These are phyloP conservation scores for Neonectria neomacrospora DNA, from an alignment of 2,329 filamentous ascomycete genomes.

Conservation along the genomic window DNA sequence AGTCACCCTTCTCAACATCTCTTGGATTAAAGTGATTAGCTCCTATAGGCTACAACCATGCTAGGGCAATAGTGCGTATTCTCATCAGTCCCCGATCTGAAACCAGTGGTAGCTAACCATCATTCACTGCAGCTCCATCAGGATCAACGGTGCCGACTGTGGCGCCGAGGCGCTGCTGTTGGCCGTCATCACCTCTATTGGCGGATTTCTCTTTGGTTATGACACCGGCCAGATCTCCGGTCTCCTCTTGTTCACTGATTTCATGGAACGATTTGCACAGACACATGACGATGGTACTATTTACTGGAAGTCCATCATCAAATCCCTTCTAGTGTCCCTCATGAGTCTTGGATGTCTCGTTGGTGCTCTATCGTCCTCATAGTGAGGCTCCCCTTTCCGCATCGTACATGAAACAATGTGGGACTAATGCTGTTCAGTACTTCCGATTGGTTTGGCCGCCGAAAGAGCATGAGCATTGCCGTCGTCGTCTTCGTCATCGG, in stretches of 20 bases:
- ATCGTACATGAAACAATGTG: not conserved
- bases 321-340: constrained; percentile 64
- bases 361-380: constrained; percentile 62
- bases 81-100: not conserved
- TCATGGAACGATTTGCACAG: constrained; percentile 61
- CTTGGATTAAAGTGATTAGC: not conserved
- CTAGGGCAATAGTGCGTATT: constrained; percentile 25
- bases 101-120: not conserved
- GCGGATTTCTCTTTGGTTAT: constrained; percentile 70
- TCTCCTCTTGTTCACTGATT: constrained; percentile 62
- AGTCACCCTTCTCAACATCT: constrained; percentile 1
- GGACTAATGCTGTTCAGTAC: constrained; percentile 46
- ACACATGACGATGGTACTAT: constrained; percentile 54
- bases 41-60: constrained; percentile 14
- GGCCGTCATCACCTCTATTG: constrained; percentile 64
- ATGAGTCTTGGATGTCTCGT: constrained; percentile 66
- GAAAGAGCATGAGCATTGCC: constrained; percentile 62
- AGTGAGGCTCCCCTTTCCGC: constrained; percentile 37
- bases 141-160: constrained; percentile 53
- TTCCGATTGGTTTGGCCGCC: constrained; percentile 66
- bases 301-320: constrained; percentile 53
- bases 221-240: constrained; percentile 69
- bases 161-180: constrained; percentile 55
- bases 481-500: constrained; percentile 70
- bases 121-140: constrained; percentile 46